Evolutionary conservation across 2,329 filamentous ascomycete species (phyloP).

Genomic region (Ramularia endophylla): DNA sequence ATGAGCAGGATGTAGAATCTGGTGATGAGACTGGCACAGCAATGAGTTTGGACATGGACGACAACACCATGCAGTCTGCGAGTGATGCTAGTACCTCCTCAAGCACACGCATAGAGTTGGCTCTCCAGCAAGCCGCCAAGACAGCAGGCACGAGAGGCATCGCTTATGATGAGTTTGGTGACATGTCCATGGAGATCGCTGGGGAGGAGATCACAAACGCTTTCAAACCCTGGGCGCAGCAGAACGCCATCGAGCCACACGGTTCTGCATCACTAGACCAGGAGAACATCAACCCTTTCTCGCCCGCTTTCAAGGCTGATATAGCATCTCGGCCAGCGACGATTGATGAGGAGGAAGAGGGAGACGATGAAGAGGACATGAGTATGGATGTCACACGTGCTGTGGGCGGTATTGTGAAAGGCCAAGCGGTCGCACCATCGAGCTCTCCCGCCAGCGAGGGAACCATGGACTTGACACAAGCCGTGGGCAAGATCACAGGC

Average conservation of each 20-base stretch:
- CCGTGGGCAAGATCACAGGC: constrained; percentile 46
- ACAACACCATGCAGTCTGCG: constrained; percentile 40
- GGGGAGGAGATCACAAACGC: constrained; percentile 68
- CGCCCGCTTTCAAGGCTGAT: constrained; percentile 36
- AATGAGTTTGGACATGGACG: constrained; percentile 65
- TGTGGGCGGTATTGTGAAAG: constrained; percentile 69
- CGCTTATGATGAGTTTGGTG: constrained; percentile 50
- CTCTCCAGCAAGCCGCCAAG: constrained; percentile 66
- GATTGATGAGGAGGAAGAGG: constrained; percentile 33
- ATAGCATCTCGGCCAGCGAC: constrained; percentile 22
- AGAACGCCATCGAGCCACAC: constrained; percentile 27
- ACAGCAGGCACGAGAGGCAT: constrained; percentile 69
- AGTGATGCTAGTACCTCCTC: constrained; percentile 54
- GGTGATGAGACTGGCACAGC: constrained; percentile 67
- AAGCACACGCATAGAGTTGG: constrained; percentile 69
- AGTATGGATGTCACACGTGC: constrained; percentile 92
- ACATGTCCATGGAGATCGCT: constrained; percentile 48
- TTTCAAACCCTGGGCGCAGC: constrained; percentile 66
- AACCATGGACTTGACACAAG: constrained; percentile 53
- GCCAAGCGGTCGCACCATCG: constrained; percentile 25
- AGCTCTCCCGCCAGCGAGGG: constrained; percentile 38
- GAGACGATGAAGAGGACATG: constrained; percentile 53
- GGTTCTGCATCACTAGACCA: constrained; percentile 36
- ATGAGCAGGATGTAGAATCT: constrained; percentile 45
- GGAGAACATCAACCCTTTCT: constrained; percentile 47